Conservation (phyloP, 768 basidiomycete species). For the Suillus placidus region DNA sequence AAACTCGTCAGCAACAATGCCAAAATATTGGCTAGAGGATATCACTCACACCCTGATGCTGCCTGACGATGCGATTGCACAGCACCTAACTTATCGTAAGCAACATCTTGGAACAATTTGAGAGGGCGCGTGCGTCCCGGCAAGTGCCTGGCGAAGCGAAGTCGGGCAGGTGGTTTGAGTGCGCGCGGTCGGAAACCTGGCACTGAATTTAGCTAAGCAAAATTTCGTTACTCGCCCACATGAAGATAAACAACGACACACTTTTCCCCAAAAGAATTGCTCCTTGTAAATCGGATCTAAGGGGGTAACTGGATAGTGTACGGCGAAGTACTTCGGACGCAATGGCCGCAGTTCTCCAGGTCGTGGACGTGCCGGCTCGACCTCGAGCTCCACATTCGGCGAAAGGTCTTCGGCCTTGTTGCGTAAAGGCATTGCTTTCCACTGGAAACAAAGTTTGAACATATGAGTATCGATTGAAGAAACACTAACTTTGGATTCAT, state of each 20-base stretch:
- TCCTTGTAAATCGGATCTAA: conserved; percentile 18
- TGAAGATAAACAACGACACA: conserved; percentile 13
- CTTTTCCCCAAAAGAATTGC: conserved; percentile 22
- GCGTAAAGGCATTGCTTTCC: conserved; percentile 26
- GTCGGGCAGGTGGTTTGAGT: not conserved
- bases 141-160: conserved; percentile 10
- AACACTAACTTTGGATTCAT: conserved; percentile 29
- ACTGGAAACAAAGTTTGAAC: conserved; percentile 18
- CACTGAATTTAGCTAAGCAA: conserved; percentile 1
- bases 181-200: conserved; percentile 4
- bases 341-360: conserved; percentile 10
- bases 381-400: conserved; percentile 14
- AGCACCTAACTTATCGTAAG: conserved; percentile 28
- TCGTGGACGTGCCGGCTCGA: conserved; percentile 3
- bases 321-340: conserved; percentile 18
- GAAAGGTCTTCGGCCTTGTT: conserved; percentile 38
- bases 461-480: not conserved
- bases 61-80: conserved; percentile 44
- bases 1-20: conserved; percentile 7
- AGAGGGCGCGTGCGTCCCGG: conserved; percentile 21
- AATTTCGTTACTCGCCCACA: not conserved
- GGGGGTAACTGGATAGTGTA: conserved; percentile 25
- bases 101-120: conserved; percentile 26
- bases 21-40: not conserved
- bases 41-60: conserved; percentile 43